Percentiles rank a stretch among this genome's conserved stretches.
phyloP scores from a whole-genome alignment of 1,284 basidiomycete genomes.

The Apiotrichum gracile region DNA sequence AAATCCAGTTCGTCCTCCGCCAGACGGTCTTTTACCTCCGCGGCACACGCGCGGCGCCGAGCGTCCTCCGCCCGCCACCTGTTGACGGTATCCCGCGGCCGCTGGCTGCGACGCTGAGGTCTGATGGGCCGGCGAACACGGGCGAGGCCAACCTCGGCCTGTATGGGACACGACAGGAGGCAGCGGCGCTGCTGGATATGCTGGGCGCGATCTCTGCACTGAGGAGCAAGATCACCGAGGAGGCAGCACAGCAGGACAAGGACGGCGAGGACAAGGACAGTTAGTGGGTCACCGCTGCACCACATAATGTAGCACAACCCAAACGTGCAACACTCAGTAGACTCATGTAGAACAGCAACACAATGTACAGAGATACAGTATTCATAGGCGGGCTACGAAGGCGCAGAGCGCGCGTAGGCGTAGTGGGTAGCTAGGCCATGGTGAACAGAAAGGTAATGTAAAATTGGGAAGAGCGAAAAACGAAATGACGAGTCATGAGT shows the following conservation, averaged over 20 bases:
- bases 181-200: constrained; percentile 28
- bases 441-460: constrained; percentile 5
- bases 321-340: neutral
- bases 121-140: neutral
- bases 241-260: neutral
- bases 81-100: constrained; percentile 28
- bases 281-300: neutral
- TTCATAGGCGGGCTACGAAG: neutral
- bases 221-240: neutral
- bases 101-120: constrained; percentile 13
- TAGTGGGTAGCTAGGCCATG: neutral
- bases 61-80: constrained; percentile 27
- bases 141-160: constrained; percentile 30
- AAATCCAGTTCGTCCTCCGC: constrained; percentile 44
- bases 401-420: neutral
- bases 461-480: constrained; percentile 33
- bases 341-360: neutral
- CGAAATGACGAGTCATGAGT: constrained; percentile 17
- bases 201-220: constrained; percentile 17
- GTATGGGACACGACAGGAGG: constrained; percentile 37
- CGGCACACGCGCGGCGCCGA: constrained; percentile 29
- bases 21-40: constrained; percentile 41
- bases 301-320: too few species aligned
- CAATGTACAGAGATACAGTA: neutral
- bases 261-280: neutral